phyloP scores from a whole-genome alignment of 805 yeast genomes.

The Ascoidea rubescens region DNA sequence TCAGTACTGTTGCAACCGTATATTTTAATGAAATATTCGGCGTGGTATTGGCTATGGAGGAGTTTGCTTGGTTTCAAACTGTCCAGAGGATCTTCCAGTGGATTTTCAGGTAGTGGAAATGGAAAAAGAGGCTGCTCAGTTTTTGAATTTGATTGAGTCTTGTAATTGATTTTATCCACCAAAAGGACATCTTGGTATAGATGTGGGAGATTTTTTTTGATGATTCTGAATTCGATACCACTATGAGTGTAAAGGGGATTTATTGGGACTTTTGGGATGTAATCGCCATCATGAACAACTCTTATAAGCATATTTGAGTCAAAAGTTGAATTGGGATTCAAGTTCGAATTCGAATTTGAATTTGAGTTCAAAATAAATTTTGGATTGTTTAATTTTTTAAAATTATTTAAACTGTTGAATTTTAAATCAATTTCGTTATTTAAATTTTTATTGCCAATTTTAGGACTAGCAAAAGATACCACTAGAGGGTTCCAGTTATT shows the following conservation, averaged over 20 bases:
- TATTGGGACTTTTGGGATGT: conserved; percentile 48
- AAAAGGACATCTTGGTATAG: not conserved
- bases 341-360: conserved; percentile 7
- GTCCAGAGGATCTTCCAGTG: not conserved
- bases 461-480: conserved; percentile 50
- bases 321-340: not conserved
- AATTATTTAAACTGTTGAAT: conserved; percentile 22
- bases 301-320: conserved; percentile 23
- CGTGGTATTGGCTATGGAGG: not conserved
- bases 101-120: no score
- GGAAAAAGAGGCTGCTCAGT: no score
- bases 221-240: conserved; percentile 37
- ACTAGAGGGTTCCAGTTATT: conserved; percentile 38
- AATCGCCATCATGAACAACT: conserved; percentile 43
- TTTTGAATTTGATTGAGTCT: no score
- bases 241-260: conserved; percentile 23
- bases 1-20: not conserved
- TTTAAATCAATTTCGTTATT: conserved; percentile 36
- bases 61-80: not conserved
- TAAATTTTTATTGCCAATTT: conserved; percentile 41
- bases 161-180: no score
- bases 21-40: not conserved
- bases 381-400: no score
- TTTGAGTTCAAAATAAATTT: not conserved
- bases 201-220: conserved; percentile 21